A percentile compares a stretch with the other conserved stretches of the same genome.
These are phyloP conservation scores for Plasmodium falciparum DNA, from an alignment of 169 alveolate species.

Conservation along the genomic window DNA sequence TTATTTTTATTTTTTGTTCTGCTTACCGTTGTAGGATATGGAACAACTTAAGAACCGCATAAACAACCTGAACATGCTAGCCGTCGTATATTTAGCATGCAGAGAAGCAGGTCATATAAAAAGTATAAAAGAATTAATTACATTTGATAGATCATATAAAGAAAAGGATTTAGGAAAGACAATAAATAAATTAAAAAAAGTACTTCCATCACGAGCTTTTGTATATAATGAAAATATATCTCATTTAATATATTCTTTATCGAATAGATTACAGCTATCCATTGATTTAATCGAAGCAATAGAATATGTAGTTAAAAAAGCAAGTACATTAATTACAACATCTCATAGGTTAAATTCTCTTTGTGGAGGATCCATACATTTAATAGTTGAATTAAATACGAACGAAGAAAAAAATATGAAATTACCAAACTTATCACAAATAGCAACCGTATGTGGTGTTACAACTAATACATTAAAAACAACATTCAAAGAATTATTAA, in stretches of 20 bases:
- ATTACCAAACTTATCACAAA: conserved; percentile 75
- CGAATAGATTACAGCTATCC: conserved; percentile 81
- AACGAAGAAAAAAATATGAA: conserved; percentile 26
- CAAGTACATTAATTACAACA: conserved; percentile 82
- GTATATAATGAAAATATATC: conserved; percentile 86
- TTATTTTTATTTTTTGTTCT: too few species aligned
- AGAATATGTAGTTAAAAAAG: conserved; percentile 85
- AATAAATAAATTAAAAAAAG: conserved; percentile 88
- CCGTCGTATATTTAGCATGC: conserved; percentile 91
- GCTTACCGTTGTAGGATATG: conserved; percentile 74
- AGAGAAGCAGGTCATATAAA: conserved; percentile 92
- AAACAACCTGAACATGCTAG: conserved; percentile 84
- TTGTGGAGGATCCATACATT: conserved; percentile 88
- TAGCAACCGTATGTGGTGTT: conserved; percentile 82
- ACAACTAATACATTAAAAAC: conserved; percentile 81
- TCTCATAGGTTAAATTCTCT: conserved; percentile 89
- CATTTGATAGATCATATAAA: conserved; percentile 88
- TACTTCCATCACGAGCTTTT: conserved; percentile 87
- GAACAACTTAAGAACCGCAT: conserved; percentile 81
- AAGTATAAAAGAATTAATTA: conserved; percentile 88
- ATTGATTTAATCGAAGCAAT: conserved; percentile 83
- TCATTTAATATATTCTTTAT: conserved; percentile 86
- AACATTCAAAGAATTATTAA: conserved; percentile 80
- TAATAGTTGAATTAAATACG: conserved; percentile 79
- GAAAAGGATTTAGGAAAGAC: conserved; percentile 91